These are phyloP conservation scores for Blastobotrys arbuscula DNA, from an alignment of 1,139 yeast genomes.

Conservation along the genomic window DNA sequence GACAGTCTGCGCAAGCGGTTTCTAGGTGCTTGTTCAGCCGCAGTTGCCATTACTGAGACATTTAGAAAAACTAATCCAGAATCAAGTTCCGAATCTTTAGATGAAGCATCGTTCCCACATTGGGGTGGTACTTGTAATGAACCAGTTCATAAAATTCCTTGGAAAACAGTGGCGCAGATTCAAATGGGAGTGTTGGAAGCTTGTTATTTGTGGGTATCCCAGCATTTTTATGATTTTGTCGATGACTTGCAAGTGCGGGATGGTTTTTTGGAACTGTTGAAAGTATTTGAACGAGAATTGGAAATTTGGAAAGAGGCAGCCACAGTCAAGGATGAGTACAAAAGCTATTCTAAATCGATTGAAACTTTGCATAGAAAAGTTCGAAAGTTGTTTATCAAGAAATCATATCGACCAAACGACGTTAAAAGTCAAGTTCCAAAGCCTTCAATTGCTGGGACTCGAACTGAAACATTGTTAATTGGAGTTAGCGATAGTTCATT, in stretches of 20 bases:
- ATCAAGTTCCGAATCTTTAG: conserved; percentile 1
- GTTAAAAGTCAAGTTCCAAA: conserved; percentile 27
- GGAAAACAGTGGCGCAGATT: conserved; percentile 61
- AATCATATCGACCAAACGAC: conserved; percentile 67
- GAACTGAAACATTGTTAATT: conserved; percentile 22
- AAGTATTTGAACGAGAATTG: conserved; percentile 61
- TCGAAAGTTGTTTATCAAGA: conserved; percentile 69
- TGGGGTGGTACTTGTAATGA: conserved; percentile 32
- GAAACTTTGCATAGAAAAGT: conserved; percentile 59
- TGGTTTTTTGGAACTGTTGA: conserved; percentile 60
- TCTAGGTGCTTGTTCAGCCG: conserved; percentile 55
- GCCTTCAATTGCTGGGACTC: conserved; percentile 22
- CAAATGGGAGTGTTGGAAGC: conserved; percentile 82
- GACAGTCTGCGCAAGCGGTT: conserved; percentile 49
- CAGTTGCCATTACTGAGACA: conserved; percentile 42
- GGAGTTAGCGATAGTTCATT: conserved; percentile 28
- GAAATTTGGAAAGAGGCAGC: conserved; percentile 46
- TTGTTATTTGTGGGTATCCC: conserved; percentile 61
- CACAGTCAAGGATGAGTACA: conserved; percentile 33
- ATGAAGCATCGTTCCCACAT: conserved; percentile 39
- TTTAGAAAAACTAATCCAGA: not conserved
- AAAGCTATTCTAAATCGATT: conserved; percentile 34
- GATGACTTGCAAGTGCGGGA: conserved; percentile 60
- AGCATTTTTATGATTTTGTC: conserved; percentile 70
- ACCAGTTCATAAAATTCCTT: conserved; percentile 37